Percentiles rank a stretch among this genome's conserved stretches.
These are phyloP conservation scores for Leccinum cinnamomeum DNA, from an alignment of 1,284 basidiomycete genomes.

Conservation along the genomic window DNA sequence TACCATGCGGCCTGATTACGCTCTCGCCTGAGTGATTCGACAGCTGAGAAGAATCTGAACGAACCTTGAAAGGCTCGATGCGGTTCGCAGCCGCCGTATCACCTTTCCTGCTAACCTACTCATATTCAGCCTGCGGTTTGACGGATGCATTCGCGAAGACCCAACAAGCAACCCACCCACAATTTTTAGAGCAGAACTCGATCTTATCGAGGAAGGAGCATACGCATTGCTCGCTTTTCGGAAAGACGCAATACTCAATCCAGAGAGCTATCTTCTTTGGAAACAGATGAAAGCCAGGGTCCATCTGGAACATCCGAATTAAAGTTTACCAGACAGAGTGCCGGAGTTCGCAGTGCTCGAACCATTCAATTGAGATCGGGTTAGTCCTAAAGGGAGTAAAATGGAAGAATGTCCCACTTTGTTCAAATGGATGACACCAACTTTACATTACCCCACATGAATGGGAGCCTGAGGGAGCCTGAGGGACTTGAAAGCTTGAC, in stretches of 20 bases:
- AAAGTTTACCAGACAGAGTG: neutral
- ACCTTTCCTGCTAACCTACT: conserved; percentile 28
- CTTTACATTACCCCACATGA: neutral
- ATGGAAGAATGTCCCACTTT: conserved; percentile 6
- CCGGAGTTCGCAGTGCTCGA: neutral
- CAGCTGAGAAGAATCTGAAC: conserved; percentile 6
- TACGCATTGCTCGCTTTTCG: neutral
- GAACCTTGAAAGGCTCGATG: conserved; percentile 38
- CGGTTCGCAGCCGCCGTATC: conserved; percentile 22
- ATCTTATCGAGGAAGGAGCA: conserved; percentile 7
- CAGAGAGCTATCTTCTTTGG: neutral
- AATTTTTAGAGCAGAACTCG: conserved; percentile 1
- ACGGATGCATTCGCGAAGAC: conserved; percentile 12
- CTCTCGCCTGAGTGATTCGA: neutral
- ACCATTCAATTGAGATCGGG: conserved; percentile 4
- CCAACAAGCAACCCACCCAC: conserved; percentile 3
- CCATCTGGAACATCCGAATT: neutral
- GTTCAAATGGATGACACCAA: conserved; percentile 2
- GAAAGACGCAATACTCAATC: conserved; percentile 10
- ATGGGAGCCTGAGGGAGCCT: neutral
- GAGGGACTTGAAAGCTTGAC: neutral
- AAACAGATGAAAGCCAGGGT: neutral
- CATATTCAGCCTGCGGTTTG: conserved; percentile 19
- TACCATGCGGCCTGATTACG: conserved; percentile 46
- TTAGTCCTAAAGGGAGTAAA: conserved; percentile 6